Base-by-base conservation (phyloP, 768 basidiomycete genomes). In the Trametes elegans region DNA sequence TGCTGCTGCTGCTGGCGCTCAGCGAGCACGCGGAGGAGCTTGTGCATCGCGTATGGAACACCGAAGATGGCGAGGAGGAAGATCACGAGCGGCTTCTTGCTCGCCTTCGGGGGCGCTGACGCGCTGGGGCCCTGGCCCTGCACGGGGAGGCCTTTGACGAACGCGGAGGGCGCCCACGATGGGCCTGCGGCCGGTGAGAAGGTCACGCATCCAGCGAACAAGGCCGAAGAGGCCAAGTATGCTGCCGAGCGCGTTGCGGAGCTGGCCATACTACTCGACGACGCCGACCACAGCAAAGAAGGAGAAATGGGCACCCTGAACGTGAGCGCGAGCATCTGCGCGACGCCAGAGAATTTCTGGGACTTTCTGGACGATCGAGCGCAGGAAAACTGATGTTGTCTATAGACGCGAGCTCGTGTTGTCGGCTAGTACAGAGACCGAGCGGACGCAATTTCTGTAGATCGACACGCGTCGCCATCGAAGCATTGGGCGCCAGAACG, bases 271-370 rank as follows among this genome's bases (percentile, higher is more conserved):
- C 67, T 99, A 96, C 65, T 99, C 97, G 34, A 95, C 80, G 40
- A 99, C 96, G 58, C 93, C 91, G 46, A 95, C 93, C 87, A 96
- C 93, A 52, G 93, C 93, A 69, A 95, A 96, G 73, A 96, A 96
- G 8, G 86, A 89, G 0, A 90, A 93, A 70, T 96, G 93, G 0
- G 93, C 96, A 2, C 96, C 87, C 97, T 90, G 73, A 96, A 98
- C 5, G 96, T 98, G 29, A 84, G 87, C 70, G 98, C 96, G 66
- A 99, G 86, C 85, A 99, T 95, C 69, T 98, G 96, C 0, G 96
- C 88, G 58, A 99, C 86, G 21, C 95, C 95, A 0, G 85, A 79
- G 72, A 98, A 96, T 4, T 95, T 97, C n/a, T n/a, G n/a, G n/a
- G n/a, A n/a, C n/a, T n/a, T n/a, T n/a, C 64, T 93, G 90, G 40